Base-by-base conservation (phyloP, 306 rosid genomes). In the Rubus parviflorus region DNA sequence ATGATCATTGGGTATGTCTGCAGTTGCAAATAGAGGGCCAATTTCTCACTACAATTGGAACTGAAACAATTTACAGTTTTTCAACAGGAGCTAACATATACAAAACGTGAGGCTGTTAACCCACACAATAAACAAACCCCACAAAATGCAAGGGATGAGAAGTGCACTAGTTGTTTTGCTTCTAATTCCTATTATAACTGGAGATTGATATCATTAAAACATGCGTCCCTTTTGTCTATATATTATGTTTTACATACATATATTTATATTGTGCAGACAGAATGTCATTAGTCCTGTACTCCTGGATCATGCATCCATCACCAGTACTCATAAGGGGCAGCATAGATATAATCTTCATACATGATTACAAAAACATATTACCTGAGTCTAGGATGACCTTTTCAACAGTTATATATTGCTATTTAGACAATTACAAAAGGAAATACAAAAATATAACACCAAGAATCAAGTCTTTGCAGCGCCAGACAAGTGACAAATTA, bases 401-500 rank as follows among this genome's bases (percentile, higher is more conserved):
- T 30, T 53, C 63, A 53, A 53, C 68, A 23, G 53, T 73, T 14
- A 73, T 47, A 58, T 64, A 42, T 45, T 49, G 45, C 43, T 51
- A 41, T 52, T 38, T 38, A 9, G 43, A 46, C 64, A 12, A 54
- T 8, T 51, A 48, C n/a, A 51, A 51, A 72, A 30, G 14, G 4
- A 71, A 71, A 12, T 23, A 1, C 7, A 61, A 75, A 68, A n/a
- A n/a, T 45, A 69, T 8, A 30, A 35, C 6, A 16, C 70, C 46
- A 43, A 58, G 2, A 25, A 60, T 30, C 68, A 60, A 60, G 70
- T 17, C 69, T 58, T 74, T 45, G 71, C 71, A 63, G 11, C 53
- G 23, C 41, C 19, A 9, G 17, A 45, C 13, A 45, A 3, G 47
- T 30, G 61, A 19, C 45, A 73, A 1, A 12, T 12, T 1, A 13